These are phyloP conservation scores for Acanthamoeba sp. DNA, from an alignment of 208 protist species.

Conservation along the genomic window DNA sequence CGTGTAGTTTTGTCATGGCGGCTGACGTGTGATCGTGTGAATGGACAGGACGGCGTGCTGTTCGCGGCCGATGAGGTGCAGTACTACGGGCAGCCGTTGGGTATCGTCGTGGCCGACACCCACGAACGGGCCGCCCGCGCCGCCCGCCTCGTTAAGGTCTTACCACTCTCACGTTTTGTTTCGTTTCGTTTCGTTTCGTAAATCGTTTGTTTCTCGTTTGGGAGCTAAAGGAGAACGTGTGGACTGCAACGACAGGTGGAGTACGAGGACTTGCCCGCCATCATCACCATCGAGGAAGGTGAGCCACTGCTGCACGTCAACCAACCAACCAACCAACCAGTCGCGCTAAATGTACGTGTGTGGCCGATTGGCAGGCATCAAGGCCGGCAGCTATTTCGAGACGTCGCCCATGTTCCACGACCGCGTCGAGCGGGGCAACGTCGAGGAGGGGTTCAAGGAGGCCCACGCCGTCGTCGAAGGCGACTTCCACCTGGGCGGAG, in stretches of 20 bases:
- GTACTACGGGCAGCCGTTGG: slow-evolving; percentile 86
- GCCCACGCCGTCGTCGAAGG: background rate
- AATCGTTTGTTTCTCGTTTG: too few relatives aligned
- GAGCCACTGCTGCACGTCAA: background rate
- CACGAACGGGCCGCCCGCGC: slow-evolving; percentile 73
- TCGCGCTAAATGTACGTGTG: background rate
- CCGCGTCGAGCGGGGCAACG: slow-evolving; percentile 84
- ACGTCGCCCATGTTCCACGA: slow-evolving; percentile 17
- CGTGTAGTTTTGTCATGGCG: background rate
- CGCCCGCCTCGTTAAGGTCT: slow-evolving; percentile 76
- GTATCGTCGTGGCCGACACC: slow-evolving; percentile 89
- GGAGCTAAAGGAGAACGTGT: too few relatives aligned
- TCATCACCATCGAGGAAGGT: background rate
- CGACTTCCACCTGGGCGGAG: background rate
- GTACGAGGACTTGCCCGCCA: background rate
- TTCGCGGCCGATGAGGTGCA: slow-evolving; percentile 83
- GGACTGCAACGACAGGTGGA: too few relatives aligned
- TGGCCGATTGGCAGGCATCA: background rate
- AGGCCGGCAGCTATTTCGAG: background rate
- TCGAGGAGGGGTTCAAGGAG: slow-evolving; percentile 82
- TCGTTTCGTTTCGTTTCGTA: too few relatives aligned
- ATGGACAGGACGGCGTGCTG: slow-evolving; percentile 87
- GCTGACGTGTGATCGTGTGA: too few relatives aligned
- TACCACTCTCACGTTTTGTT: too few relatives aligned
- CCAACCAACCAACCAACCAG: background rate